phyloP scores from a whole-genome alignment of 2,329 filamentous ascomycete genomes.

The Aureobasidium leucospermi region DNA sequence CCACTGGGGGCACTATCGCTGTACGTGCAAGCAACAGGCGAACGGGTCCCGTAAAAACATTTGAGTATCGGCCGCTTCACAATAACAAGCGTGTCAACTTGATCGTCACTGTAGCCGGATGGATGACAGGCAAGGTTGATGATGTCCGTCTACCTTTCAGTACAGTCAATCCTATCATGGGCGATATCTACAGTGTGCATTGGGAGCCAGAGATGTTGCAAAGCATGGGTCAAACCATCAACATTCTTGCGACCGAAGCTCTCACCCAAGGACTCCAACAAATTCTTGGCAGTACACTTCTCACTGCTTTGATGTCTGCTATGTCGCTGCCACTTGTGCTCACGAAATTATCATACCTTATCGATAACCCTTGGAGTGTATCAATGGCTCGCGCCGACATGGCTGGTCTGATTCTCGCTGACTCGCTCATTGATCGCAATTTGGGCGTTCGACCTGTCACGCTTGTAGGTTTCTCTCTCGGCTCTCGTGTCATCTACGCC shows the following conservation, averaged over 20 bases:
- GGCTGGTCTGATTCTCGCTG: conserved; percentile 85
- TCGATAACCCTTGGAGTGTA: conserved; percentile 98
- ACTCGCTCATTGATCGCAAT: conserved; percentile 86
- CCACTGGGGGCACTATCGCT: conserved; percentile 81
- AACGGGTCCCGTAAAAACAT: conserved; percentile 88
- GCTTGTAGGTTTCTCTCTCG: conserved; percentile 88
- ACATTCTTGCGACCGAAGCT: conserved; percentile 95
- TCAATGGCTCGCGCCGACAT: conserved; percentile 83
- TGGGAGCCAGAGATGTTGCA: conserved; percentile 98
- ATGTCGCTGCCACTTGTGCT: conserved; percentile 86
- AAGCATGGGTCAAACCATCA: conserved; percentile 97
- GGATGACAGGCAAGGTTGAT: conserved; percentile 97
- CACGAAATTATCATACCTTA: conserved; percentile 89
- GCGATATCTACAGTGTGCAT: conserved; percentile 90
- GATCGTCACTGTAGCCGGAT: conserved; percentile 89
- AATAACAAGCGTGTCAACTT: conserved; percentile 98
- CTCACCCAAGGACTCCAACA: conserved; percentile 95
- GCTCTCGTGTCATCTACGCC: conserved; percentile 84
- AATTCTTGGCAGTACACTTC: conserved; percentile 81
- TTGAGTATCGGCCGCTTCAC: conserved; percentile 91
- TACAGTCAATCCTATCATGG: conserved; percentile 96
- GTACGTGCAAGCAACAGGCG: conserved; percentile 76
- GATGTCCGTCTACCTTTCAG: conserved; percentile 93
- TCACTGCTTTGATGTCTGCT: conserved; percentile 85
- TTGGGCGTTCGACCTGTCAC: conserved; percentile 87